Conservation (phyloP, 2,329 filamentous ascomycete genomes). For the Dissoconium aciculare region DNA sequence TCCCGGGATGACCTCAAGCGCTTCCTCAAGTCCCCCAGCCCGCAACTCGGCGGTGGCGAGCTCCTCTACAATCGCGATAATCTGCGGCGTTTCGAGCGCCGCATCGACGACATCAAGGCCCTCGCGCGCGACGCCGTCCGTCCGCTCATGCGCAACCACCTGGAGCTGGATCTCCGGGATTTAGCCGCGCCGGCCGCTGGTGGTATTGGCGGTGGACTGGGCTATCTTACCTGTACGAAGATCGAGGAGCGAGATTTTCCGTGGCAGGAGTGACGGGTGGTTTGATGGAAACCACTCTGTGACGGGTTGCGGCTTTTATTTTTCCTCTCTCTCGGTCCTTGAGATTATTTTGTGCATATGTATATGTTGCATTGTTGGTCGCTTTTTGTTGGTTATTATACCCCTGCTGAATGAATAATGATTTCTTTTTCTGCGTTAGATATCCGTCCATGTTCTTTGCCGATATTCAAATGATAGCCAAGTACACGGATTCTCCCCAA, state of each 20-base stretch:
- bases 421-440: no score
- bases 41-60: slow-evolving; percentile 47
- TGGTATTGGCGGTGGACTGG: no score
- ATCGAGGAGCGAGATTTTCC: slow-evolving; percentile 48
- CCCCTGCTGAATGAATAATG: no score
- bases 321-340: no score
- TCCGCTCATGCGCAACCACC: slow-evolving; percentile 69
- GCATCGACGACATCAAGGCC: slow-evolving; percentile 76
- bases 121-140: slow-evolving; percentile 69
- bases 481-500: no score
- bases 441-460: no score
- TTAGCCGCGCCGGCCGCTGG: slow-evolving; percentile 17
- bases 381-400: no score
- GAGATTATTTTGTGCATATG: no score
- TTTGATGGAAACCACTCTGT: no score
- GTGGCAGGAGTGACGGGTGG: slow-evolving; percentile 36
- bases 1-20: slow-evolving; percentile 76
- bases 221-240: slow-evolving; percentile 51
- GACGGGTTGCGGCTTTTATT: no score
- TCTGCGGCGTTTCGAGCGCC: slow-evolving; percentile 66
- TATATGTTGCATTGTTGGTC: no score
- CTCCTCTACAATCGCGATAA: slow-evolving; percentile 70
- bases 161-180: slow-evolving; percentile 56
- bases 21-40: slow-evolving; percentile 50
- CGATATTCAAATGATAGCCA: no score